These are phyloP conservation scores for Panicum hallii DNA, from an alignment of 202 grass and related monocot species.

Conservation along the genomic window DNA sequence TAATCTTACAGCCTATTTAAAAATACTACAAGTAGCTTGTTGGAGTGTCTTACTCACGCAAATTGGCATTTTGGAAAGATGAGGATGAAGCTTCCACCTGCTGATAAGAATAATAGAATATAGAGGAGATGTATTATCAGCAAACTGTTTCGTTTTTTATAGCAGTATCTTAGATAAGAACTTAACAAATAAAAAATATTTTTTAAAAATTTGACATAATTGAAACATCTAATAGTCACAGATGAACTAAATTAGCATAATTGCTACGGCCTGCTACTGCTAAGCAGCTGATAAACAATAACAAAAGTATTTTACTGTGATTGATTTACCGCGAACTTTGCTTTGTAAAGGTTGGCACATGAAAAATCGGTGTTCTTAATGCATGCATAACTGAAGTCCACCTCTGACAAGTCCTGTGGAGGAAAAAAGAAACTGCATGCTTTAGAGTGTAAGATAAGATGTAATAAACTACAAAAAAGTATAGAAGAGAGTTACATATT, in stretches of 20 bases:
- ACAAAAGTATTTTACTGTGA: not conserved
- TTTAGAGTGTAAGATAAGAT: not conserved
- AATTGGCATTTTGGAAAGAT: constrained; percentile 65
- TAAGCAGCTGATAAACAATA: constrained; percentile 14
- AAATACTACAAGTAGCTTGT: constrained; percentile 35
- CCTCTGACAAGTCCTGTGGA: constrained; percentile 75
- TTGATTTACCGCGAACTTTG: constrained; percentile 77
- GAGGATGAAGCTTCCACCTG: constrained; percentile 74
- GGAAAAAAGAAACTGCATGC: not conserved
- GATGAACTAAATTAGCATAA: not conserved
- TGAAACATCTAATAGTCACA: constrained; percentile 1
- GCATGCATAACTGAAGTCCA: constrained; percentile 87
- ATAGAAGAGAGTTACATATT: not conserved
- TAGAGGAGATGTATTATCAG: constrained; percentile 9
- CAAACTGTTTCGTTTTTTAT: constrained; percentile 29
- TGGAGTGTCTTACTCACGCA: constrained; percentile 93
- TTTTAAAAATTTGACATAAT: not conserved
- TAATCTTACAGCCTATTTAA: not conserved
- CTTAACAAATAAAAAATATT: not conserved
- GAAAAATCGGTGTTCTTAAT: constrained; percentile 80
- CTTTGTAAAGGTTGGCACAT: constrained; percentile 78
- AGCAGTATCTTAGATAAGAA: not conserved
- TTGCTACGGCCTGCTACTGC: not conserved
- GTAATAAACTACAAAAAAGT: constrained; percentile 10
- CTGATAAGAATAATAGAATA: constrained; percentile 55